Conservation (phyloP, 1,284 basidiomycete genomes). For the Sutorius eximius region DNA sequence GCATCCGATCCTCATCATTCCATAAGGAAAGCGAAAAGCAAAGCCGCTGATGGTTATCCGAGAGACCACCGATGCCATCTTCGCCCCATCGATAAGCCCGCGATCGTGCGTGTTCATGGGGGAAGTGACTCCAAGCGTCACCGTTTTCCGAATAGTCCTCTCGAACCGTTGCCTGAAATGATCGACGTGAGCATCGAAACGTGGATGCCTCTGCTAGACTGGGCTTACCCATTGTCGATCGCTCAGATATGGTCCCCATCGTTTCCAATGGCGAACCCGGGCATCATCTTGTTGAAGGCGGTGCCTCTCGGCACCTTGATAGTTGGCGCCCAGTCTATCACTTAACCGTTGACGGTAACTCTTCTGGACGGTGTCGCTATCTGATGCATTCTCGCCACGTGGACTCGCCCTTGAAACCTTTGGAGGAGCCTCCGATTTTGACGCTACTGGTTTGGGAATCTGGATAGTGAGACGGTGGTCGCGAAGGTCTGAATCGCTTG, state of each 20-base stretch:
- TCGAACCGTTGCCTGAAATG: slow-evolving; percentile 84
- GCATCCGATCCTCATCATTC: slow-evolving; percentile 93
- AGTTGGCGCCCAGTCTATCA: slow-evolving; percentile 57
- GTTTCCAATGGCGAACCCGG: slow-evolving; percentile 87
- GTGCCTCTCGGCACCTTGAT: slow-evolving; percentile 66
- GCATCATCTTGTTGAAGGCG: slow-evolving; percentile 70
- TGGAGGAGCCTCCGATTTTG: slow-evolving; percentile 38
- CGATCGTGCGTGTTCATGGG: slow-evolving; percentile 92
- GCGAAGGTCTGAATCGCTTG: slow-evolving; percentile 34
- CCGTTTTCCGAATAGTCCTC: slow-evolving; percentile 97
- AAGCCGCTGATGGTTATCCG: slow-evolving; percentile 93
- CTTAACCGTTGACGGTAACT: slow-evolving; percentile 61
- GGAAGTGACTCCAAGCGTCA: slow-evolving; percentile 97
- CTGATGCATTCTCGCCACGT: slow-evolving; percentile 28
- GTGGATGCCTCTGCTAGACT: neutral
- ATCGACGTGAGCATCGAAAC: slow-evolving; percentile 8
- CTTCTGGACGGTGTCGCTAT: slow-evolving; percentile 24
- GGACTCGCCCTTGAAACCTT: slow-evolving; percentile 46
- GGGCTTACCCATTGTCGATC: slow-evolving; percentile 92
- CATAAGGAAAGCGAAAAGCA: slow-evolving; percentile 91
- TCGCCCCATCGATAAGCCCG: slow-evolving; percentile 98
- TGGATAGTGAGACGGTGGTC: slow-evolving; percentile 68
- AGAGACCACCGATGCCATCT: slow-evolving; percentile 95
- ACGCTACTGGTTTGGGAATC: slow-evolving; percentile 61
- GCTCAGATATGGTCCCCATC: slow-evolving; percentile 96